Conservation (phyloP, 495 filamentous ascomycete genomes). For the Penicillium parvum region DNA sequence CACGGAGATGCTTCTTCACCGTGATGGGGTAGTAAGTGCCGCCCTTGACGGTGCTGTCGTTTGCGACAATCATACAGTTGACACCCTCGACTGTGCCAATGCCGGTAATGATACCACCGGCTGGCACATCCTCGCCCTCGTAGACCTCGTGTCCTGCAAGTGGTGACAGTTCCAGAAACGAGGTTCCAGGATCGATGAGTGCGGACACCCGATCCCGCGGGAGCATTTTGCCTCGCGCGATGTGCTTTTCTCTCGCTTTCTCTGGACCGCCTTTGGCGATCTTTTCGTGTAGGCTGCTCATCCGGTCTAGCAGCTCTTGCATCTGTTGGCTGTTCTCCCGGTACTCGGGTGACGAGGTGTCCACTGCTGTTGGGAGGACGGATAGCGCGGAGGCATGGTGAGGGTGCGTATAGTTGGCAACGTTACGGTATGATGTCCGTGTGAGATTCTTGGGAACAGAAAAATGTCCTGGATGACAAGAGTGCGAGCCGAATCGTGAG, state of each 20-base stretch:
- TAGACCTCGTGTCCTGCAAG: constrained; percentile 87
- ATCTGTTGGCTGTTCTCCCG: constrained; percentile 77
- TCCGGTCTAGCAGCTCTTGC: constrained; percentile 59
- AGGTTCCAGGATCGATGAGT: constrained; percentile 81
- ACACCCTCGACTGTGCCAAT: constrained; percentile 89
- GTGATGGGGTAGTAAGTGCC: constrained; percentile 98
- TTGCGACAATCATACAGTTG: constrained; percentile 90
- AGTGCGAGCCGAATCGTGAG: constrained; percentile 18
- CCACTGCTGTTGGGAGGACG: constrained; percentile 67
- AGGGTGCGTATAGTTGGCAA: constrained; percentile 60
- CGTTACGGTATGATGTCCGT: constrained; percentile 12
- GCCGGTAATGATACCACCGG: constrained; percentile 90
- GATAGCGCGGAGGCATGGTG: constrained; percentile 75
- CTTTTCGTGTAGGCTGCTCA: constrained; percentile 64
- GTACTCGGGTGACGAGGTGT: constrained; percentile 73
- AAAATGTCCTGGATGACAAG: constrained; percentile 8
- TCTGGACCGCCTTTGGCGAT: constrained; percentile 72
- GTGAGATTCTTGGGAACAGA: neutral
- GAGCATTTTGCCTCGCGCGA: constrained; percentile 88
- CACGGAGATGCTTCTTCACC: constrained; percentile 94
- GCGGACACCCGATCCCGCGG: constrained; percentile 84
- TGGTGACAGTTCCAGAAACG: constrained; percentile 86
- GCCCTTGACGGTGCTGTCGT: constrained; percentile 98
- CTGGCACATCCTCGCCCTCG: constrained; percentile 75
- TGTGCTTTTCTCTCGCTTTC: constrained; percentile 86